Conservation (phyloP, 1,139 yeast genomes). For the Pneumocystis oryctolagi region DNA sequence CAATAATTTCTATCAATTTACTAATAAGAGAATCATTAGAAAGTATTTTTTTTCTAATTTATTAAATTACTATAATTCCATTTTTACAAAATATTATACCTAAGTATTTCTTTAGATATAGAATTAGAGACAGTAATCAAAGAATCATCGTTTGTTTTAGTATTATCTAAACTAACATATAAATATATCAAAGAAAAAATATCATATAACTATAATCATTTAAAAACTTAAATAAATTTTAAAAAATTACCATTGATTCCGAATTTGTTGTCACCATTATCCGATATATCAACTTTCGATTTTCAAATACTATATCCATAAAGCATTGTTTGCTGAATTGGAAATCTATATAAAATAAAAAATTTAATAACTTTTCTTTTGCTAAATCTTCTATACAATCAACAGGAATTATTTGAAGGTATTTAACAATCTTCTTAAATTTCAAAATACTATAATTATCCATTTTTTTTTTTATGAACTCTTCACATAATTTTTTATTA, state of each 20-base stretch:
- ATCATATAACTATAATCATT: neutral
- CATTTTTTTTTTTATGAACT: neutral
- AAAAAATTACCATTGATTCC: neutral
- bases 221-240: neutral
- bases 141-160: neutral
- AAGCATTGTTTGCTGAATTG: neutral
- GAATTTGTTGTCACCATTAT: neutral
- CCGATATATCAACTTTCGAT: neutral
- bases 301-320: neutral
- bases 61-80: neutral
- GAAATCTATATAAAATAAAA: neutral
- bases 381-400: neutral
- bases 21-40: neutral
- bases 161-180: neutral
- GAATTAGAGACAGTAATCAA: neutral
- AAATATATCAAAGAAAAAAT: neutral
- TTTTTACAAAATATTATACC: neutral
- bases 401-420: neutral
- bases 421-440: neutral
- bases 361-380: neutral
- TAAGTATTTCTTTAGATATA: neutral
- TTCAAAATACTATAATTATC: neutral
- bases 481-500: neutral
- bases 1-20: neutral
- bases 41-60: neutral